Evolutionary conservation across 805 yeast species (phyloP), one percentile per base, ranked within the genome.

Genomic region (Yarrowia keelungensis): DNA sequence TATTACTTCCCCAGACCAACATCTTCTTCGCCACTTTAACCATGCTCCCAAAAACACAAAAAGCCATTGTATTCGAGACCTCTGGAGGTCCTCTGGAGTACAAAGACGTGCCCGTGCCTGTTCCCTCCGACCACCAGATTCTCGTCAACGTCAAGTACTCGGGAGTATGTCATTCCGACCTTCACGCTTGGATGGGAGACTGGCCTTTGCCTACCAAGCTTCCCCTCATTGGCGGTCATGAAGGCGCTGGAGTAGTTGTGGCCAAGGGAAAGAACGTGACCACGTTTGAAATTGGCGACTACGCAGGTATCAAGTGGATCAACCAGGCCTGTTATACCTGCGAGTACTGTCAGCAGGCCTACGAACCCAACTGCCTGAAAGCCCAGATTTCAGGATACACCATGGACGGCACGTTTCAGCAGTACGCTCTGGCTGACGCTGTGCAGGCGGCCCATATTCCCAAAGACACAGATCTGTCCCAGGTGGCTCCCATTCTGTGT

Each of bases 141-240:
- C 84, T 92, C 78, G 83, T 92, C 81, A 87, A 92, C 79, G 87
- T 92, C 79, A 87, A 87, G 81, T 91, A 89, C 84, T 87, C 97
- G 26, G 97, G 97, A 80, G 97, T 91, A 68, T 91, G 97, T 81
- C 97, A 92, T 84, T 91, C 97, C 45, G 97, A 91, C 77, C 85
- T 92, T 78, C 97, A 91, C 83, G 97, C 95, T 68, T 90, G 95
- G 93, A 86, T 89, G 78, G 97, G 97, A 76, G 97, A 92, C 81
- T 91, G 97, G 96, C 95, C 96, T 58, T 82, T 89, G 78, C 85
- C 81, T 71, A 85, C 89, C 72, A 88, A 88, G 77, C 82, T 88
- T 70, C 94, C 95, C 32, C 81, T 89, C 73, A 92, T 90, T 66
- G 95, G 95, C 71, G 96, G 96, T 74, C 96, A 90, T 81, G 96